These are phyloP conservation scores for Russula olivacea DNA, from an alignment of 768 basidiomycete genomes.

Conservation along the genomic window DNA sequence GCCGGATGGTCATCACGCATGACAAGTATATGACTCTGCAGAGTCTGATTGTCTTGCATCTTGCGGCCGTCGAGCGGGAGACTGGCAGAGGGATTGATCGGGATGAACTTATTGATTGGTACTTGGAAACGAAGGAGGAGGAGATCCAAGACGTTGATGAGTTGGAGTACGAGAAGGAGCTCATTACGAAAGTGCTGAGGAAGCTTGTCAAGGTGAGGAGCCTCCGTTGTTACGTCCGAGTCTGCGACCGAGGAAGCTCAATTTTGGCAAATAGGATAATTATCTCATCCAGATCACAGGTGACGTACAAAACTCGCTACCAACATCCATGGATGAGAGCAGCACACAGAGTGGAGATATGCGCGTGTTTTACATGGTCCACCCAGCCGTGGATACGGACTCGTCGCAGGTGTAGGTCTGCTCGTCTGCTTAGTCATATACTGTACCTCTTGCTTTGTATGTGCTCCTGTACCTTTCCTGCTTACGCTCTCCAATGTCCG, in stretches of 20 bases:
- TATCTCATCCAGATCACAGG: constrained; percentile 80
- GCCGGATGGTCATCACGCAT: constrained; percentile 89
- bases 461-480: constrained; percentile 3
- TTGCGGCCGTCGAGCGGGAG: constrained; percentile 69
- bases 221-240: background rate
- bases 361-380: constrained; percentile 84
- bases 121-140: constrained; percentile 82
- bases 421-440: constrained; percentile 19
- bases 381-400: constrained; percentile 80
- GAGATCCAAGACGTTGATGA: constrained; percentile 81
- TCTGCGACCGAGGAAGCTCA: background rate
- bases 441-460: constrained; percentile 4
- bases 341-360: constrained; percentile 52
- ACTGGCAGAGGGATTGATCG: constrained; percentile 74
- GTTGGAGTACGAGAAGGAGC: constrained; percentile 83
- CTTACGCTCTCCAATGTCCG: constrained; percentile 34
- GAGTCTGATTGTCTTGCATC: constrained; percentile 78
- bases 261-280: constrained; percentile 52
- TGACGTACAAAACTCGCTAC: constrained; percentile 75
- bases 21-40: constrained; percentile 91
- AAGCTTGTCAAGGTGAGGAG: constrained; percentile 82
- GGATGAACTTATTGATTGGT: constrained; percentile 95
- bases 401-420: constrained; percentile 11
- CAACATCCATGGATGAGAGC: constrained; percentile 54
- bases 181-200: constrained; percentile 81